A percentile compares a stretch with the other conserved stretches of the same genome.
phyloP scores from a whole-genome alignment of 495 filamentous ascomycete genomes.

The Hapsidospora chrysogenum region DNA sequence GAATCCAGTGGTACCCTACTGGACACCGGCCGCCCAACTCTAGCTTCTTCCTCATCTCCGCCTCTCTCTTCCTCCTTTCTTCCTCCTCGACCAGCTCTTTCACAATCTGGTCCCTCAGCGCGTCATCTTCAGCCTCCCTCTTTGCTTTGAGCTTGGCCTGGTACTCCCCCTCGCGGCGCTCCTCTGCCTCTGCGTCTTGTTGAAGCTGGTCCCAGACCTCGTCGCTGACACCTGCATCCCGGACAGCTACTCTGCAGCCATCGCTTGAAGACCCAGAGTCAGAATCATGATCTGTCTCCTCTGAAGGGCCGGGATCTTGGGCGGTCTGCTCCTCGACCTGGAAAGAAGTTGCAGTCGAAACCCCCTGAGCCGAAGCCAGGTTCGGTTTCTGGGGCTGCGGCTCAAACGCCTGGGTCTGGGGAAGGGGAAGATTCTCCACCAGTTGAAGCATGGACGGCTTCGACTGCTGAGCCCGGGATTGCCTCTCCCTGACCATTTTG shows the following conservation, averaged over 20 bases:
- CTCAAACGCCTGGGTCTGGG: constrained; percentile 4
- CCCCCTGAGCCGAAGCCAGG: background rate
- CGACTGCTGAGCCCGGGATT: constrained; percentile 6
- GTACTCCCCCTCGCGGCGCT: constrained; percentile 15
- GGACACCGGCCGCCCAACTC: constrained; percentile 31
- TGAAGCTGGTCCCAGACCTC: constrained; percentile 44
- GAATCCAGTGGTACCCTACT: constrained; percentile 37
- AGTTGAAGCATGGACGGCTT: background rate
- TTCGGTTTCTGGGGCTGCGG: background rate
- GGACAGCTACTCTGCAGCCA: constrained; percentile 2
- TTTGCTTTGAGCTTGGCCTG: constrained; percentile 8
- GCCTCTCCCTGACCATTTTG: constrained; percentile 29
- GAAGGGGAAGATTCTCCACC: background rate
- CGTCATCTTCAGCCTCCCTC: constrained; percentile 7
- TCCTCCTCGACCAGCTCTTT: constrained; percentile 12
- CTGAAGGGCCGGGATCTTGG: background rate
- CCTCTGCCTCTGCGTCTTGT: constrained; percentile 21
- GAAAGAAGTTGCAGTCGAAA: background rate
- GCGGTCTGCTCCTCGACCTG: background rate
- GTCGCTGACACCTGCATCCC: constrained; percentile 43
- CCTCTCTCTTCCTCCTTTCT: constrained; percentile 18
- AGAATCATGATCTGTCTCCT: background rate
- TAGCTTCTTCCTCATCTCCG: constrained; percentile 27
- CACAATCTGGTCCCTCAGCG: constrained; percentile 12
- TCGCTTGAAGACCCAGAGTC: background rate